Base-by-base conservation (phyloP, 2,329 filamentous ascomycete genomes). In the Ophiocordyceps australis region DNA sequence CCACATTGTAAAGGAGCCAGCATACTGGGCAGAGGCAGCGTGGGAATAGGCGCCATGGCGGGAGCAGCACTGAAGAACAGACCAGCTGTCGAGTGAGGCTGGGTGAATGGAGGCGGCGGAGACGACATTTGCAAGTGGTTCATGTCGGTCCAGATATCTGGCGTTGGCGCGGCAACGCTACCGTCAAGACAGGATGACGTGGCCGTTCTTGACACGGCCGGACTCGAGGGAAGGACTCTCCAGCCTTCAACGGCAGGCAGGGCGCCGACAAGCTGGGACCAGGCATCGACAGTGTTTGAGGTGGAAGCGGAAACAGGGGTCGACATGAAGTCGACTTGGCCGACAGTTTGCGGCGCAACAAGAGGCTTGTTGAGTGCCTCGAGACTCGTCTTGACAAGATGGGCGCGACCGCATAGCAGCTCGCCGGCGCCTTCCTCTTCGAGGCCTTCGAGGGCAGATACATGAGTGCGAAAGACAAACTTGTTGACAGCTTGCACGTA, bases 391-490 rank as follows among this genome's bases (percentile, higher is more conserved):
- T 93, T 93, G 53, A 94, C 86, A 40, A 94, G 83, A 39, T 93
- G 83, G 46, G 81, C 83, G 57, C 81, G 80, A 37, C 85, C 85
- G 45, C 78, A 77, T 32, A 95, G 71, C 37, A 98, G 65, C 58
- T 98, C 89, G 35, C 89, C 89, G 24, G 79, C 80, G 33, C 89
- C 89, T 43, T 94, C 86, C 57, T 95, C 89, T 59, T 98, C 89
- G 36, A 95, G 65, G 30, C 89, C 89, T 56, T 98, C 89, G 28
- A 98, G 66, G 23, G 85, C 89, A 33, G 76, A 74, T 36, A 81
- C 83, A 42, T 80, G 73, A 11, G 86, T 85, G 45, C 83, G 76
- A 57, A 79, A 98, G 45, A 98, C 86, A 45, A 91, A 98, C 55
- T 78, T 86, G 70, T 98, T 98, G 59, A 86, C 75, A 37, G 85